Percentiles rank a stretch among this genome's conserved stretches.
These are phyloP conservation scores for Termitomyces sp. DNA, from an alignment of 1,284 basidiomycete species.

Conservation along the genomic window DNA sequence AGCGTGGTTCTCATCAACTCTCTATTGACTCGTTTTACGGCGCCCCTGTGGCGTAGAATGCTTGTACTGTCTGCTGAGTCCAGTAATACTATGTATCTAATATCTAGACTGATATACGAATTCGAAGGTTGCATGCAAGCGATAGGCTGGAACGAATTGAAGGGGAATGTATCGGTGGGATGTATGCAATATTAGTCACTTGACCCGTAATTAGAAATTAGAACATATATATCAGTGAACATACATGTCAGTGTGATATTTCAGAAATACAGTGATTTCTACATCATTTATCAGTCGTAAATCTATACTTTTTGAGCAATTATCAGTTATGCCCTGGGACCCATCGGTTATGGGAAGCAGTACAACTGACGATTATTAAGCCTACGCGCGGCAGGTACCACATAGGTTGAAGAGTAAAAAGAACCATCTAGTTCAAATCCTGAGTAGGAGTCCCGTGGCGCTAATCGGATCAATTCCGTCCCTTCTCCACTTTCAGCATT, in stretches of 20 bases:
- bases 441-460: not conserved
- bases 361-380: not conserved
- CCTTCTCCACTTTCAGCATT: not conserved
- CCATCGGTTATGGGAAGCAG: no score
- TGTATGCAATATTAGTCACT: not conserved
- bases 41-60: conserved; percentile 1
- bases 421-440: not conserved
- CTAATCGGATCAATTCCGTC: no score
- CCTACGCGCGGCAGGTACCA: not conserved
- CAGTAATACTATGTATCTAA: not conserved
- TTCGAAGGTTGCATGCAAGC: not conserved
- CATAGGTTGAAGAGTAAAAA: not conserved
- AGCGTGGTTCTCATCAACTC: conserved; percentile 15
- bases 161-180: not conserved
- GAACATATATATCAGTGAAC: no score
- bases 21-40: conserved; percentile 23
- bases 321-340: no score
- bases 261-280: no score
- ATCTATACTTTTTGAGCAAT: no score
- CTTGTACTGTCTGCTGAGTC: not conserved
- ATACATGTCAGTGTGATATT: no score
- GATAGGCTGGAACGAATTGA: not conserved
- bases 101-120: not conserved
- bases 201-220: no score
- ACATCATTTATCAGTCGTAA: no score